Percentiles rank a stretch among this genome's conserved stretches.
phyloP scores from a whole-genome alignment of 2,329 filamentous ascomycete genomes.

The Cordyceps tenuipes region DNA sequence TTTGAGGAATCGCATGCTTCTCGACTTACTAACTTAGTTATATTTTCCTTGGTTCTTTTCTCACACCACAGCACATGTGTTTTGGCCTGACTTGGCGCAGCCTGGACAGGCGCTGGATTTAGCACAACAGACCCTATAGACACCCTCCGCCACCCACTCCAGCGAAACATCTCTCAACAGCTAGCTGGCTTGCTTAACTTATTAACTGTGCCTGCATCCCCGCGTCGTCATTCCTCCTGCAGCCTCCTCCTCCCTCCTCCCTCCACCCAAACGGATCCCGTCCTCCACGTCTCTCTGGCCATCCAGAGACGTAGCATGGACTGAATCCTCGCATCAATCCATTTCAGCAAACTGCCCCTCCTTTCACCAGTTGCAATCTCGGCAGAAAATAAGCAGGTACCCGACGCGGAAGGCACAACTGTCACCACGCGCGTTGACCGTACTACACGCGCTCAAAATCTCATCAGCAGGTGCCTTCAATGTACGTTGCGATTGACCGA shows the following conservation, averaged over 20 bases:
- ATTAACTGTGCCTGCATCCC: neutral
- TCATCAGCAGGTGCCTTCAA: constrained; percentile 9
- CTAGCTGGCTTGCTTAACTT: too few species aligned
- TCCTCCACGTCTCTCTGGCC: neutral
- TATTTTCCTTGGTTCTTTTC: too few species aligned
- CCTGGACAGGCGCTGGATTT: too few species aligned
- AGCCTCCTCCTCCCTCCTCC: neutral
- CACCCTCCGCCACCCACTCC: neutral
- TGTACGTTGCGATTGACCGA: constrained; percentile 3
- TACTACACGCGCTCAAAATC: neutral
- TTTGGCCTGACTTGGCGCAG: too few species aligned
- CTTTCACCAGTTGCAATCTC: neutral
- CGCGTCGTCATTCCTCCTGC: neutral
- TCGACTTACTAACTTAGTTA: too few species aligned
- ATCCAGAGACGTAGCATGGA: constrained; percentile 1
- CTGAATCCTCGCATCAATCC: neutral
- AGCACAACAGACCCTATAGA: too few species aligned
- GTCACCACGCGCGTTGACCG: neutral
- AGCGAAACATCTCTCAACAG: neutral
- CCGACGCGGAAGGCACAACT: neutral
- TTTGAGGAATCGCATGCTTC: too few species aligned
- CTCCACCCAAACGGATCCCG: neutral
- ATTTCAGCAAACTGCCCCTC: neutral
- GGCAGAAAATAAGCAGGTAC: neutral
- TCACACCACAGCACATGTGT: too few species aligned